Conservation (phyloP, 2,329 filamentous ascomycete genomes). For the Parasarocladium wereldwijsianum region DNA sequence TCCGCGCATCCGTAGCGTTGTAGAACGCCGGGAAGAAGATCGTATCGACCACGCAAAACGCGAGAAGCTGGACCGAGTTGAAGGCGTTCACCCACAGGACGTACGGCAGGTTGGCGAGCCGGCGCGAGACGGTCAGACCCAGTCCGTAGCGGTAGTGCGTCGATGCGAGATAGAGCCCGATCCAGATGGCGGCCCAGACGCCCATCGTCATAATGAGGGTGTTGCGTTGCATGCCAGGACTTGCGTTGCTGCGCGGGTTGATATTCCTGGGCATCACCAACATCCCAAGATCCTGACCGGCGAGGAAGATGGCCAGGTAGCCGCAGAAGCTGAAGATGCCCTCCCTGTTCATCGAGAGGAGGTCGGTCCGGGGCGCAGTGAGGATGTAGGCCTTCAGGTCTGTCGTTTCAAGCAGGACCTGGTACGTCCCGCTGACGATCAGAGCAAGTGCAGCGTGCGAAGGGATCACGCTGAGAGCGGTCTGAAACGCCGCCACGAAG, state of each 20-base stretch:
- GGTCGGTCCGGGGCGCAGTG: constrained; percentile 60
- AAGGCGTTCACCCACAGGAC: constrained; percentile 86
- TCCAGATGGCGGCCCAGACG: constrained; percentile 54
- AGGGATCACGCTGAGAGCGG: constrained; percentile 52
- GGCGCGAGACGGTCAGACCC: constrained; percentile 65
- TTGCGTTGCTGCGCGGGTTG: constrained; percentile 24
- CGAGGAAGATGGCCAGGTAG: constrained; percentile 88
- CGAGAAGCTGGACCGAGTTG: constrained; percentile 69
- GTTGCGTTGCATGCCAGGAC: constrained; percentile 32
- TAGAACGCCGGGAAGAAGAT: constrained; percentile 63
- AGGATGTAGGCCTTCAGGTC: constrained; percentile 72
- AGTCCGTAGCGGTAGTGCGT: constrained; percentile 58
- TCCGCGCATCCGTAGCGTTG: constrained; percentile 34
- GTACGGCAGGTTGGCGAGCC: constrained; percentile 86
- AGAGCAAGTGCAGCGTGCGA: constrained; percentile 67
- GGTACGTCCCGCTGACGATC: constrained; percentile 53
- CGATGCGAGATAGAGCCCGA: constrained; percentile 50
- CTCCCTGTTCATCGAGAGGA: constrained; percentile 84
- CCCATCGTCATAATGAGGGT: constrained; percentile 49
- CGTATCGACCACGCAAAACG: constrained; percentile 66
- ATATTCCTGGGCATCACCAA: constrained; percentile 54
- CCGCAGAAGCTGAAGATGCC: constrained; percentile 91
- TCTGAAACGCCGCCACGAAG: constrained; percentile 73
- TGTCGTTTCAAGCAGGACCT: constrained; percentile 61
- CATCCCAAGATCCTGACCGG: constrained; percentile 73